Base-by-base conservation (phyloP, 1,139 yeast species). In the Magnusiomyces sp. region DNA sequence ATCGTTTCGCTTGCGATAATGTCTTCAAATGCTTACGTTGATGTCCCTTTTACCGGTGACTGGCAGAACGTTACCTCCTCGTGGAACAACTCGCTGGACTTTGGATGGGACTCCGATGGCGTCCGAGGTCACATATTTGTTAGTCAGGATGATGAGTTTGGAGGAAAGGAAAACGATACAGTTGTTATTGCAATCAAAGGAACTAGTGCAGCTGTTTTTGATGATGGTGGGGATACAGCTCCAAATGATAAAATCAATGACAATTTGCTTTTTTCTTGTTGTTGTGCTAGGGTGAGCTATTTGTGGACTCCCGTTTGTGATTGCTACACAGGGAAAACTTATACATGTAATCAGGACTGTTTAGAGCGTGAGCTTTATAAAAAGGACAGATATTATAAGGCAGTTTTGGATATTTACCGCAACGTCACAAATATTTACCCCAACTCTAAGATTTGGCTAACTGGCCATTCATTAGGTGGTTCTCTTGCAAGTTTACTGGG, bases 381-480 rank as follows among this genome's bases (percentile, higher is more conserved):
- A 45, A 80, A 81, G 55, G 96, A 89, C 63, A 71, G 88, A 47
- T 92, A 90, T 65, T 92, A 88, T 66, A 80, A 81, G 57, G 94
- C 95, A 0, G 83, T 79, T 0, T 66, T 90, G 52, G 88, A 87
- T 53, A 75, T 92, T 19, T 92, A 86, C 66, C 74, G 81, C 51
- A 82, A 85, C 57, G 95, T 90, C 13, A 72, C 81, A 0, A 59
- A 61, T 1, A 56, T 81, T 47, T 89, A 88, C 62, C 96, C 97
- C 0, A 70, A 75, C 23, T 72, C 85, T 0, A 64, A 71, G 31
- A 79, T 92, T 31, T 92, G 98, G 97, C 73, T 86, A 2, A 85
- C 95, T 0, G 99, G 99, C 2, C 99, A 92, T 64, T 90, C 97
- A 0, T 71, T 92, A 41, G 99, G 98, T 1, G 99, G 97, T 0